Percentiles rank a stretch among this genome's conserved stretches.
phyloP scores from a whole-genome alignment of 2,329 filamentous ascomycete species.

The Fusarium sp. region DNA sequence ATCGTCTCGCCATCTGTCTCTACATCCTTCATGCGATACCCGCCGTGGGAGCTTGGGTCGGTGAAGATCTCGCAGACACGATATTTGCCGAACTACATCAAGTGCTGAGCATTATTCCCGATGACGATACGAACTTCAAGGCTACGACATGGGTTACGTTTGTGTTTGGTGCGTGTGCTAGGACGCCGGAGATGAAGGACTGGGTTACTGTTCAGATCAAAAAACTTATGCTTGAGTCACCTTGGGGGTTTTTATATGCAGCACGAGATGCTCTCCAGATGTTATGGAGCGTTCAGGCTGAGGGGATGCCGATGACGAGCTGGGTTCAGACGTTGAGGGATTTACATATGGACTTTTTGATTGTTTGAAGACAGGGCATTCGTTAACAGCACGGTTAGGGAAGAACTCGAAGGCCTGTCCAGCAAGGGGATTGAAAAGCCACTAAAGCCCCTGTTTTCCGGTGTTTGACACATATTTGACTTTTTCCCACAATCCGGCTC shows the following conservation, averaged over 20 bases:
- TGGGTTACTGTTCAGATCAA: slow-evolving; percentile 59
- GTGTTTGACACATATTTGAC: not conserved
- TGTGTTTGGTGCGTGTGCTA: slow-evolving; percentile 61
- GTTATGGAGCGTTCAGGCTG: slow-evolving; percentile 53
- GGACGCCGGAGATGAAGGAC: slow-evolving; percentile 50
- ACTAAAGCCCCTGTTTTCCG: too few species aligned
- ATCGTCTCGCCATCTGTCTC: slow-evolving; percentile 55
- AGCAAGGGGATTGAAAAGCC: not conserved
- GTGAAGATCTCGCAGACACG: slow-evolving; percentile 40
- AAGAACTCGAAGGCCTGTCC: not conserved
- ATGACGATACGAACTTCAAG: slow-evolving; percentile 62
- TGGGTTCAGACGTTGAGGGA: slow-evolving; percentile 57
- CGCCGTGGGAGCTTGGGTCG: slow-evolving; percentile 36
- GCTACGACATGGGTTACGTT: slow-evolving; percentile 66
- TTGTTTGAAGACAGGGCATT: slow-evolving; percentile 42
- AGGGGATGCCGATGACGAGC: slow-evolving; percentile 42
- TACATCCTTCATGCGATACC: slow-evolving; percentile 55
- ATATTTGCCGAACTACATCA: slow-evolving; percentile 57
- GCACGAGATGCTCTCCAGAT: slow-evolving; percentile 55
- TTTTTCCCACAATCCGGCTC: not conserved
- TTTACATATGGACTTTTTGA: slow-evolving; percentile 53
- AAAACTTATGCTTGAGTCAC: slow-evolving; percentile 50
- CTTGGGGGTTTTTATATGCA: slow-evolving; percentile 59
- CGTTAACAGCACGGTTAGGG: not conserved
- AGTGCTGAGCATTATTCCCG: slow-evolving; percentile 56